Evolutionary conservation across 805 yeast genomes (phyloP).

Genomic region (Millerozyma acaciae): DNA sequence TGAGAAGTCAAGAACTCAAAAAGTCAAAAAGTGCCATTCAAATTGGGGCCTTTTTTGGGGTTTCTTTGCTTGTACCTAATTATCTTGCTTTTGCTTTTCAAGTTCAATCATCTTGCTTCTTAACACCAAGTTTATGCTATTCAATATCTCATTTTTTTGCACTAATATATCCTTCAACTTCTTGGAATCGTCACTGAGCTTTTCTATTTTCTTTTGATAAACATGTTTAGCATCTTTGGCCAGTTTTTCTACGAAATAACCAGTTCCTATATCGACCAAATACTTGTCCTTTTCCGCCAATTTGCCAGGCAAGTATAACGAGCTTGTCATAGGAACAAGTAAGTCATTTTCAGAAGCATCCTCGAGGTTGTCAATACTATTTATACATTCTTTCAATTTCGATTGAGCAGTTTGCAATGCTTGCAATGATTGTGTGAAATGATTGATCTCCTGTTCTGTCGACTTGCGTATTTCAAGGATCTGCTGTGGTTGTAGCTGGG

Average conservation of each 20-base stretch:
- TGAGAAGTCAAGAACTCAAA: no score
- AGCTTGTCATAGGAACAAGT: slow-evolving; percentile 83
- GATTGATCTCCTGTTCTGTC: slow-evolving; percentile 81
- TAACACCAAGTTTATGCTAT: slow-evolving; percentile 56
- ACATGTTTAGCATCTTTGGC: slow-evolving; percentile 64
- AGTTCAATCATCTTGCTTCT: slow-evolving; percentile 49
- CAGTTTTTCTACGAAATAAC: slow-evolving; percentile 83
- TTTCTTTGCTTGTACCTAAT: no score
- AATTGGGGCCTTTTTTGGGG: no score
- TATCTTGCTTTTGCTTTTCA: no score
- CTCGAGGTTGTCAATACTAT: slow-evolving; percentile 59
- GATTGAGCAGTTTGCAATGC: slow-evolving; percentile 80
- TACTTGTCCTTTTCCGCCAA: slow-evolving; percentile 62
- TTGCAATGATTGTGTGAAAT: slow-evolving; percentile 75
- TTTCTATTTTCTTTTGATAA: slow-evolving; percentile 68
- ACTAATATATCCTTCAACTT: slow-evolving; percentile 72
- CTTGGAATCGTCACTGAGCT: slow-evolving; percentile 66
- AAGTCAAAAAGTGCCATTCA: no score
- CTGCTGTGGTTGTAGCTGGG: slow-evolving; percentile 77
- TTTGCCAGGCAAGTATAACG: slow-evolving; percentile 85
- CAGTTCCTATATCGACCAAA: slow-evolving; percentile 94
- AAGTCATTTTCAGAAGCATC: slow-evolving; percentile 41
- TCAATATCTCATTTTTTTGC: slow-evolving; percentile 64
- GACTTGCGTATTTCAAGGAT: slow-evolving; percentile 77
- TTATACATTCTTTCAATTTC: slow-evolving; percentile 77